Conservation (phyloP, 257 asterid genomes). For the Galeopsis tetrahit region DNA sequence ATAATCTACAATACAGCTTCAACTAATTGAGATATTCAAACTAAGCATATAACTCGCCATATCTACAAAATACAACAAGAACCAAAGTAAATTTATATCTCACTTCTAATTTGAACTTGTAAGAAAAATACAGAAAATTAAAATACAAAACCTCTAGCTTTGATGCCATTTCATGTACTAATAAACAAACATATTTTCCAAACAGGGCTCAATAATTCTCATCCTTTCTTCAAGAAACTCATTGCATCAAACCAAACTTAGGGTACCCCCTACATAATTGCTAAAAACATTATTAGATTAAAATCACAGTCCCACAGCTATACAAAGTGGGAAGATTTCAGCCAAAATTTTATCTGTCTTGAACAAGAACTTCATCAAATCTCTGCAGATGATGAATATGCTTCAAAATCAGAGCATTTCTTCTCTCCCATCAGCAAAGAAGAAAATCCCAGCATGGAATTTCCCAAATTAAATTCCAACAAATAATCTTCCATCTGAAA, state of each 20-base stretch:
- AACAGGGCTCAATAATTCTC: constrained; percentile 17
- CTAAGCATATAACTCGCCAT: no score
- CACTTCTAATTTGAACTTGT: not conserved
- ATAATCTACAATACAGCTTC: no score
- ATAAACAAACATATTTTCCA: not conserved
- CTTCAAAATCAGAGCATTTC: constrained; percentile 54
- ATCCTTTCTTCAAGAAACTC: constrained; percentile 17
- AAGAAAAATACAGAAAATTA: not conserved
- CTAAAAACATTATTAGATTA: not conserved
- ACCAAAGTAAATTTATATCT: not conserved
- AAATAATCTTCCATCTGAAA: constrained; percentile 74
- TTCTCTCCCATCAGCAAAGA: constrained; percentile 45
- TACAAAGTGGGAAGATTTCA: constrained; percentile 10
- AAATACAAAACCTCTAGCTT: not conserved
- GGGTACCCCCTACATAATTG: not conserved
- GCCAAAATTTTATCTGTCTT: constrained; percentile 17
- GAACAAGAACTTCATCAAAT: constrained; percentile 13
- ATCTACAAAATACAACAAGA: not conserved
- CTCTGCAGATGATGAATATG: constrained; percentile 22
- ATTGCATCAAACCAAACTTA: constrained; percentile 10
- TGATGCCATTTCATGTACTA: constrained; percentile 1
- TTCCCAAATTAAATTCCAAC: constrained; percentile 72
- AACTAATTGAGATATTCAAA: no score
- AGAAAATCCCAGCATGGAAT: constrained; percentile 79
- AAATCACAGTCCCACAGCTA: constrained; percentile 31